Evolutionary conservation across 1,139 yeast genomes (phyloP), one percentile per base, ranked within the genome.

Genomic region (Pichia sorboxylosa): DNA sequence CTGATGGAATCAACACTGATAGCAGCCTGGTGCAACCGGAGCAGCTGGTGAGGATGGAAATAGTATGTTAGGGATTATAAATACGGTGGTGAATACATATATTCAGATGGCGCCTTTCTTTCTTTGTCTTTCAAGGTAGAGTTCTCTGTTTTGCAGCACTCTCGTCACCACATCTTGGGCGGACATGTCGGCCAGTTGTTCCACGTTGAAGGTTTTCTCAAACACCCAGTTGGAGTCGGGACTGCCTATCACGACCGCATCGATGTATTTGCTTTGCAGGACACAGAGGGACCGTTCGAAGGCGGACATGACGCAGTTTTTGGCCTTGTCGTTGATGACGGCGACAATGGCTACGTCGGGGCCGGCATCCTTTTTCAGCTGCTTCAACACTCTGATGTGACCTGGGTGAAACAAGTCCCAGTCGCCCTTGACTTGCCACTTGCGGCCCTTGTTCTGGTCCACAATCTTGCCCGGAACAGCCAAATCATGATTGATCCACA

Each of bases 381-480:
- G 11, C n/a, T 67, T 61, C 41, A 81, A 61, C 10, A 76, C 73
- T 47, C 76, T 81, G 41, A 87, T 83, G 52, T 90, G 96, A 13
- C 95, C 97, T 19, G 94, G 87, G 52, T 85, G 87, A 57, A 90
- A 85, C 40, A 90, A 63, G 55, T 90, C 98, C 59, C 85, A 90
- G 2, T 82, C 82, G 15, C 97, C 97, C 46, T 79, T 85, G 8
- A 82, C 67, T 20, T 20, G n/a, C n/a, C n/a, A n/a, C n/a, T n/a
- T n/a, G n/a, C n/a, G n/a, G n/a, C n/a, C n/a, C n/a, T n/a, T n/a
- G n/a, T n/a, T n/a, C n/a, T n/a, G n/a, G n/a, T n/a, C n/a, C n/a
- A n/a, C n/a, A n/a, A n/a, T n/a, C n/a, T n/a, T n/a, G n/a, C n/a
- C n/a, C n/a, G n/a, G n/a, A n/a, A n/a, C n/a, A n/a, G n/a, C n/a